Evolutionary conservation across 352 stramenopile genomes (phyloP), one percentile per base, ranked within the genome.

Genomic region (Phytophthora niederhauseri): DNA sequence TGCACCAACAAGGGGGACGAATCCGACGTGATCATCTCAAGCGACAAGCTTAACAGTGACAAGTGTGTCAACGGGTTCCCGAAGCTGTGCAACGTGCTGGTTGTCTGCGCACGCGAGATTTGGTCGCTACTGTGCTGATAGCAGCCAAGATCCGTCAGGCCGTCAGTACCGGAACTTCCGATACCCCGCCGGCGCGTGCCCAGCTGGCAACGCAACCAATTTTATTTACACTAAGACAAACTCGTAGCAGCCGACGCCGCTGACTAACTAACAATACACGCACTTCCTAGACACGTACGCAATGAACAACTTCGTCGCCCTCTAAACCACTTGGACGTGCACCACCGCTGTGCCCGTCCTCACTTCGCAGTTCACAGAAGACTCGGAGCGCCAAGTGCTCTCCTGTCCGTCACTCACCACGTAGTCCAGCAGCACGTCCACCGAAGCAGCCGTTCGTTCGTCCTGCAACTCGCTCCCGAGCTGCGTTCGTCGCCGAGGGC

Each of bases 191-290:
- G 48, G 48, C 17, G 22, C 48, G 19, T 31, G 19, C 48, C 48
- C 48, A 9, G 20, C 48, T 34, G 48, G 20, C 22, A 31, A 31
- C 48, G 22, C 12, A n/a, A 31, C 48, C 48, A 34, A 53, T 9
- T 53, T 12, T 53, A 34, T 30, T 31, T 34, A n/a, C n/a, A 34
- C 20, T 15, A 14, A 51, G 20, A 15, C 45, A 15, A 12, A 51
- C 45, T 51, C n/a, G 8, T 8, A 26, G 45, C 45, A 28, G 8
- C 20, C 15, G 6, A 11, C 17, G 45, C 45, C 6, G 14, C 38
- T 46, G 17, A 46, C 45, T 26, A 28, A 30, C 45, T 51, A 17
- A 51, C 45, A 51, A 51, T 28, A 26, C n/a, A 51, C 45, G 45
- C 5, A 0, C 45, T 14, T 2, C 45, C 0, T 15, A 3, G 4